Evolutionary conservation across 1,284 basidiomycete species (phyloP).

Genomic region (Gomphus sp.): DNA sequence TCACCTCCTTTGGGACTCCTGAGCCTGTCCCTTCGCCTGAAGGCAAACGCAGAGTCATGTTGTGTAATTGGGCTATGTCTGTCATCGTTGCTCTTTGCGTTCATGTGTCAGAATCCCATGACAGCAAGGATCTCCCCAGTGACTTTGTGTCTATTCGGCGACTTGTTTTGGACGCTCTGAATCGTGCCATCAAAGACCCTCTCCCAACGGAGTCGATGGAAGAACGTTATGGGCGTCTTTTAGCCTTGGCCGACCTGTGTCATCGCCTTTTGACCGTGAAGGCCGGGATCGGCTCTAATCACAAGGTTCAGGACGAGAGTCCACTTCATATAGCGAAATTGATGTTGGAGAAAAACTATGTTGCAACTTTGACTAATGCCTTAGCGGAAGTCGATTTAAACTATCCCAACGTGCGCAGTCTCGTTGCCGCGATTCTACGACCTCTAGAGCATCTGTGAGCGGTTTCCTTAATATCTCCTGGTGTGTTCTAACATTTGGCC

Average conservation of each 20-base stretch:
- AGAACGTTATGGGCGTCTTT: constrained; percentile 79
- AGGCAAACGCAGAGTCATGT: constrained; percentile 46
- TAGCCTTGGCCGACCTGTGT: constrained; percentile 84
- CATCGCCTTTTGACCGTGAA: constrained; percentile 81
- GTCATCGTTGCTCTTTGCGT: constrained; percentile 88
- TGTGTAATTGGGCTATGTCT: constrained; percentile 88
- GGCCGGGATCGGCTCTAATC: constrained; percentile 38
- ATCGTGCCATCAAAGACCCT: constrained; percentile 80
- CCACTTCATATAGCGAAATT: constrained; percentile 92
- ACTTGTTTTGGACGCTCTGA: constrained; percentile 83
- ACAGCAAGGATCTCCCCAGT: constrained; percentile 67
- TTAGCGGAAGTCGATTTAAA: constrained; percentile 93
- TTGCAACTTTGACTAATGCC: constrained; percentile 80
- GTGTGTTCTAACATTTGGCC: constrained; percentile 9
- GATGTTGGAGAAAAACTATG: constrained; percentile 98
- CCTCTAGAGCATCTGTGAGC: constrained; percentile 87
- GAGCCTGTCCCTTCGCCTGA: constrained; percentile 46
- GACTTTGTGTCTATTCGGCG: constrained; percentile 85
- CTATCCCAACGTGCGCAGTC: constrained; percentile 82
- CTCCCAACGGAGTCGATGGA: constrained; percentile 61
- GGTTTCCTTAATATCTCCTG: not conserved
- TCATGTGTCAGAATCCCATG: constrained; percentile 59
- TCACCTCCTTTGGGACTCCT: constrained; percentile 71
- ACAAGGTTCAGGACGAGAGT: constrained; percentile 66
- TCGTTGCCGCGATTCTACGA: constrained; percentile 80